phyloP scores from a whole-genome alignment of 768 basidiomycete genomes.

The Collybia mongolica region DNA sequence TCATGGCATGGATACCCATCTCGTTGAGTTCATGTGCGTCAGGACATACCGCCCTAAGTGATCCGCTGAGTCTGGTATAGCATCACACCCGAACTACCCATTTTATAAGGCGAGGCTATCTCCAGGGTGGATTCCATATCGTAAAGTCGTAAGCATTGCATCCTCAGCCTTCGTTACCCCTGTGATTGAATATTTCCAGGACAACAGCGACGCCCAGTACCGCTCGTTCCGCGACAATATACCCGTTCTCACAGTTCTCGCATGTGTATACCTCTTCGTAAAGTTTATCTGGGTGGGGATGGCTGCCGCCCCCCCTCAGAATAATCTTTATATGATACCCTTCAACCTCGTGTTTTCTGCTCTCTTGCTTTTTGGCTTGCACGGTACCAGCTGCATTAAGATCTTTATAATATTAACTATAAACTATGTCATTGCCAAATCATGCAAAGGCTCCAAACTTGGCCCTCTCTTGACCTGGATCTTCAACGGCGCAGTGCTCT shows the following conservation, averaged over 20 bases:
- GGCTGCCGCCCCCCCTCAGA: conserved; percentile 17
- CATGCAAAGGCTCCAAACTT: conserved; percentile 36
- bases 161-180: not conserved
- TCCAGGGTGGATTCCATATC: conserved; percentile 80
- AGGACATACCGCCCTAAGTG: too few species aligned
- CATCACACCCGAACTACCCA: conserved; percentile 71
- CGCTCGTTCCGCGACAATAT: conserved; percentile 83
- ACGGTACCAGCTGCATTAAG: conserved; percentile 81
- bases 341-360: conserved; percentile 63
- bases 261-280: conserved; percentile 50
- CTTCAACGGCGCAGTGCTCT: conserved; percentile 73
- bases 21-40: conserved; percentile 74
- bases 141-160: conserved; percentile 61
- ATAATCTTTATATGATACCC: conserved; percentile 40
- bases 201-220: conserved; percentile 91
- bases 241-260: conserved; percentile 51
- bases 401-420: conserved; percentile 64
- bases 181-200: conserved; percentile 46
- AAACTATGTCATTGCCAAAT: conserved; percentile 68
- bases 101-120: conserved; percentile 58
- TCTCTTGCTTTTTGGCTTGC: conserved; percentile 67
- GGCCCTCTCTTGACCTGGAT: conserved; percentile 67
- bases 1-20: conserved; percentile 78
- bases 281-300: conserved; percentile 49
- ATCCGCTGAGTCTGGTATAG: conserved; percentile 31